Conservation (phyloP, 176 grass and related monocot genomes). For the Poa annua region DNA sequence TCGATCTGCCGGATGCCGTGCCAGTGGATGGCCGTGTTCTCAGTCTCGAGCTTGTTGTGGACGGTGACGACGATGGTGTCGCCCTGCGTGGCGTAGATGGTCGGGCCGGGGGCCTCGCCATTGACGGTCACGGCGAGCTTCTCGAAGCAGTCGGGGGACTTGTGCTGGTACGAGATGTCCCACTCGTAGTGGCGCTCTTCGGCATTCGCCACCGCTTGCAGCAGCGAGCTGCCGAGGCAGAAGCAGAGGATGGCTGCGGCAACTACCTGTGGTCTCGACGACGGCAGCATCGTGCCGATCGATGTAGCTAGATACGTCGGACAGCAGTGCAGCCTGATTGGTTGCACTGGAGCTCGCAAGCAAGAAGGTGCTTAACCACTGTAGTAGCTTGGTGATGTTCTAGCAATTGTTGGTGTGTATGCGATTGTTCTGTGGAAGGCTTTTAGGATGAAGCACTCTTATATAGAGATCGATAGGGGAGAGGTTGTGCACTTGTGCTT, state of each 20-base stretch:
- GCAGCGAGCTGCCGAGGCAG: neutral
- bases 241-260: neutral
- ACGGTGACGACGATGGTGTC: constrained; percentile 69
- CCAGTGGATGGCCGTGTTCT: constrained; percentile 86
- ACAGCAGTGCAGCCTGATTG: too few relatives aligned
- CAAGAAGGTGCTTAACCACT: too few relatives aligned
- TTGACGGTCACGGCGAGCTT: constrained; percentile 83
- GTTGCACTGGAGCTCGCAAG: too few relatives aligned
- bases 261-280: neutral
- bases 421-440: too few relatives aligned
- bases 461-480: too few relatives aligned
- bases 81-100: constrained; percentile 55
- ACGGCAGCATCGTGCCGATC: neutral
- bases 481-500: too few relatives aligned
- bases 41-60: constrained; percentile 57
- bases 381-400: too few relatives aligned
- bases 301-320: too few relatives aligned
- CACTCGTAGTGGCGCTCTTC: constrained; percentile 60
- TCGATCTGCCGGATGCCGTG: constrained; percentile 17
- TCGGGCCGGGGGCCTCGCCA: constrained; percentile 67
- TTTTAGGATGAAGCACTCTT: too few relatives aligned
- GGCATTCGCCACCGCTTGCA: neutral
- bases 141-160: constrained; percentile 57
- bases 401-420: too few relatives aligned
- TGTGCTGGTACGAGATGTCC: constrained; percentile 64